These are phyloP conservation scores for Lindgomyces ingoldianus DNA, from an alignment of 495 filamentous ascomycete species.

Conservation along the genomic window DNA sequence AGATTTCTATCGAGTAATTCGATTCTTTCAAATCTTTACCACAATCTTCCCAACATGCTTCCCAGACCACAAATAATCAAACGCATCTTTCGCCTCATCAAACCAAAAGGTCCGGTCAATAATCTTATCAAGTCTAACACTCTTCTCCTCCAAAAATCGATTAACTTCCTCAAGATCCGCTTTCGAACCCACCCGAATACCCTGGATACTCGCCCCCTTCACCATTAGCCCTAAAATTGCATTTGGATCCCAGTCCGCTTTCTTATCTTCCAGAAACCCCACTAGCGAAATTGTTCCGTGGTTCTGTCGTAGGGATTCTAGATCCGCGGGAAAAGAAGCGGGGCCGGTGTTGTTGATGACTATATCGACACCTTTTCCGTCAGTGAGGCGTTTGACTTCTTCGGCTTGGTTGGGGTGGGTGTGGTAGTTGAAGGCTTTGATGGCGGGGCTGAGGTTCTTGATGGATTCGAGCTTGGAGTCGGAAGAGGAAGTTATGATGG, in stretches of 20 bases:
- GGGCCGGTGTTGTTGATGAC: slow-evolving; percentile 29
- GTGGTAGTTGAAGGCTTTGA: slow-evolving; percentile 41
- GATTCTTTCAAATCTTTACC: slow-evolving; percentile 36
- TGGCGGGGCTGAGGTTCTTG: slow-evolving; percentile 23
- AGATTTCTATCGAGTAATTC: too few relatives aligned
- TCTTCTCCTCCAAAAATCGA: slow-evolving; percentile 40
- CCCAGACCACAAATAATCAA: slow-evolving; percentile 40
- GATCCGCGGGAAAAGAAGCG: neutral
- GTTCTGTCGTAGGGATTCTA: neutral
- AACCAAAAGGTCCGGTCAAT: slow-evolving; percentile 40
- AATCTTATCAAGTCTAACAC: slow-evolving; percentile 32
- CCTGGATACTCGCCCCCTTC: slow-evolving; percentile 20
- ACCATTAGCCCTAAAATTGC: neutral
- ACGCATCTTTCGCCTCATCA: slow-evolving; percentile 39
- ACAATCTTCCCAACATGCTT: slow-evolving; percentile 45
- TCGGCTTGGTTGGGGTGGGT: slow-evolving; percentile 27
- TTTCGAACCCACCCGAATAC: slow-evolving; percentile 39
- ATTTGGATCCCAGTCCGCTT: slow-evolving; percentile 6
- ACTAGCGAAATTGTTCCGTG: slow-evolving; percentile 16
- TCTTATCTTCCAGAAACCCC: slow-evolving; percentile 15
- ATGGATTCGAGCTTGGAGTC: slow-evolving; percentile 40
- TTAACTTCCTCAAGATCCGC: slow-evolving; percentile 36
- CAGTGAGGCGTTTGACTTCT: slow-evolving; percentile 39
- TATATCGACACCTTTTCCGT: slow-evolving; percentile 43
- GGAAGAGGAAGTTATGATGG: slow-evolving; percentile 49